These are phyloP conservation scores for Leccinum incarnatum DNA, from an alignment of 768 basidiomycete species.

Conservation along the genomic window DNA sequence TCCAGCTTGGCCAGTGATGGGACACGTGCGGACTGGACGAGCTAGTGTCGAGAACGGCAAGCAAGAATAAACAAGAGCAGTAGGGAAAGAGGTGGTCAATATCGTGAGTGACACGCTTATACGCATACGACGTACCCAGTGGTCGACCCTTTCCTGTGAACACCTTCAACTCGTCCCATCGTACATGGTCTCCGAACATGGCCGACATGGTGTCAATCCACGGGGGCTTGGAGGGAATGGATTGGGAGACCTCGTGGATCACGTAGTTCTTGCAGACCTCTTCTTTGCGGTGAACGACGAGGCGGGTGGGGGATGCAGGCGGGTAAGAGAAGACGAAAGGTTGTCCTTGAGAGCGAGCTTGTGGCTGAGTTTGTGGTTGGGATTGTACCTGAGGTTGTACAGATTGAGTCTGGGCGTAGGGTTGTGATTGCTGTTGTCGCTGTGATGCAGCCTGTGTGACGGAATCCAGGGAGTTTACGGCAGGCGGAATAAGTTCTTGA, in stretches of 20 bases:
- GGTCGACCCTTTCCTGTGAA: constrained; percentile 67
- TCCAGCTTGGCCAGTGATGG: constrained; percentile 75
- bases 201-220: constrained; percentile 78
- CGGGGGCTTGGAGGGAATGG: constrained; percentile 44
- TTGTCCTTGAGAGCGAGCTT: background rate
- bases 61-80: background rate
- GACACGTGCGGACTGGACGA: constrained; percentile 64
- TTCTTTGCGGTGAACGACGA: constrained; percentile 39
- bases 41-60: constrained; percentile 28
- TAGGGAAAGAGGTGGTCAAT: background rate
- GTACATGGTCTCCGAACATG: constrained; percentile 81
- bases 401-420: background rate
- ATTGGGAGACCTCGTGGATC: constrained; percentile 58
- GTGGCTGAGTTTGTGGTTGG: background rate
- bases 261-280: constrained; percentile 67
- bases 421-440: constrained; percentile 2
- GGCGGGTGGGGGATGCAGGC: constrained; percentile 8
- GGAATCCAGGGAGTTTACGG: background rate
- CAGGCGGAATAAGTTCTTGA: background rate
- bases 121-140: constrained; percentile 42
- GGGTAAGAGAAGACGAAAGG: constrained; percentile 11
- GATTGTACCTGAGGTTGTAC: background rate
- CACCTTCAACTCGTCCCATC: constrained; percentile 73
- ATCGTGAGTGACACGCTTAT: background rate
- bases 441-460: background rate